Evolutionary conservation across 2,329 filamentous ascomycete genomes (phyloP).

Genomic region (Calonectria pteridis): DNA sequence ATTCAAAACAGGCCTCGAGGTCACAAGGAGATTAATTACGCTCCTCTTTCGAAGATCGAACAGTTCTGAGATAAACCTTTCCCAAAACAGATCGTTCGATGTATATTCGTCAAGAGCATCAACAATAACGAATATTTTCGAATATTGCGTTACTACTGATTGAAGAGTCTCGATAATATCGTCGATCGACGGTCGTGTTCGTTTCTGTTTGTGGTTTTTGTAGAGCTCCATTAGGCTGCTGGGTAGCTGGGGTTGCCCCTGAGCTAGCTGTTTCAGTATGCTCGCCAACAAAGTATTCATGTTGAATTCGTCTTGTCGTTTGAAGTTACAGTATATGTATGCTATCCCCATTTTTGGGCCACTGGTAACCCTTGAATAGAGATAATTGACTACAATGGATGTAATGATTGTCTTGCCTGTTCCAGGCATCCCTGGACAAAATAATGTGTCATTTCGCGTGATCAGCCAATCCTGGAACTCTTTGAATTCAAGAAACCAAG

Average conservation of each 20-base stretch:
- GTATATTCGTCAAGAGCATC: constrained; percentile 16
- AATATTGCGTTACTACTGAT: background rate
- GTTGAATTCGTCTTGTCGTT: constrained; percentile 41
- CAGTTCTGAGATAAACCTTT: background rate
- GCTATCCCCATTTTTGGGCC: constrained; percentile 37
- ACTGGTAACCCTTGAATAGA: constrained; percentile 27
- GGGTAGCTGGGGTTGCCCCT: constrained; percentile 22
- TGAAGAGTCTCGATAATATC: background rate
- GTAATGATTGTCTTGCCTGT: constrained; percentile 53
- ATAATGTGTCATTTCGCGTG: constrained; percentile 45
- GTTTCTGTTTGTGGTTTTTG: background rate
- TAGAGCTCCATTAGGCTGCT: background rate
- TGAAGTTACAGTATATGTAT: constrained; percentile 51
- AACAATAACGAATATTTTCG: background rate
- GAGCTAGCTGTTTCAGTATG: constrained; percentile 50
- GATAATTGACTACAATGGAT: constrained; percentile 32
- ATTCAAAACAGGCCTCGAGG: background rate
- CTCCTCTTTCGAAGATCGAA: background rate
- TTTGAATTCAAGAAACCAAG: constrained; percentile 55
- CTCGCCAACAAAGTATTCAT: constrained; percentile 42
- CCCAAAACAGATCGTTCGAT: background rate
- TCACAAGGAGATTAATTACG: background rate
- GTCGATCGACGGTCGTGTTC: background rate
- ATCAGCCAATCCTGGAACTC: constrained; percentile 48
- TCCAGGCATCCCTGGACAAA: constrained; percentile 51